These are phyloP conservation scores for Trichophyton mentagrophytes DNA, from an alignment of 2,329 filamentous ascomycete genomes.

Conservation along the genomic window DNA sequence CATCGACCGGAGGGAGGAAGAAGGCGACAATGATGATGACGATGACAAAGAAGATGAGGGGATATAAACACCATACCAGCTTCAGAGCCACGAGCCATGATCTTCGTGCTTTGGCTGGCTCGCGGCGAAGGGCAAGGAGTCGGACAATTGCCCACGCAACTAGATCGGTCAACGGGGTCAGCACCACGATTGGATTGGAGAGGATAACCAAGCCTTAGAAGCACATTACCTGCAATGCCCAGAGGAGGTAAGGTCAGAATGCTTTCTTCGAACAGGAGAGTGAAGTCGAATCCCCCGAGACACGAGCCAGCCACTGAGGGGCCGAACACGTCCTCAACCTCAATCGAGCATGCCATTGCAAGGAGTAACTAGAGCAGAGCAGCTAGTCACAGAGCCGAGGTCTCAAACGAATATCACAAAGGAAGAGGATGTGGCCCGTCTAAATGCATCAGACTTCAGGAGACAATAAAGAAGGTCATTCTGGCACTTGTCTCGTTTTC, in stretches of 20 bases:
- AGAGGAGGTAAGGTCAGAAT: slow-evolving; percentile 14
- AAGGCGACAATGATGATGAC: not conserved
- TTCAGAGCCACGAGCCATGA: not conserved
- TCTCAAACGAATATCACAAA: not conserved
- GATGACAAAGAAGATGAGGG: not conserved
- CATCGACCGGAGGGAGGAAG: not conserved
- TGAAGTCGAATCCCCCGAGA: slow-evolving; percentile 22
- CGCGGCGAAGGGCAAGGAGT: not conserved
- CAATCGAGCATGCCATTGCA: slow-evolving; percentile 7
- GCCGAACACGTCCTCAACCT: slow-evolving; percentile 18
- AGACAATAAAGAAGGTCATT: not conserved
- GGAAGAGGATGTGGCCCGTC: too few species aligned
- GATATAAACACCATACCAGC: not conserved
- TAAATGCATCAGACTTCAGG: not conserved
- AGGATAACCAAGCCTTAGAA: not conserved
- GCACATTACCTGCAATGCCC: not conserved
- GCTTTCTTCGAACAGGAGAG: slow-evolving; percentile 22
- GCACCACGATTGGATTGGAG: not conserved
- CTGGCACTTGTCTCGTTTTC: not conserved
- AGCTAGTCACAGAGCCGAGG: not conserved
- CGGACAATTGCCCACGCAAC: not conserved
- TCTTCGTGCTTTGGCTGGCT: not conserved
- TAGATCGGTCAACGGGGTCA: not conserved
- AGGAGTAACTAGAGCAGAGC: not conserved
- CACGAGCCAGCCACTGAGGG: slow-evolving; percentile 17